Evolutionary conservation across 1,284 basidiomycete species (phyloP), one percentile per base, ranked within the genome.

Genomic region (Papiliotrema nemorosa): DNA sequence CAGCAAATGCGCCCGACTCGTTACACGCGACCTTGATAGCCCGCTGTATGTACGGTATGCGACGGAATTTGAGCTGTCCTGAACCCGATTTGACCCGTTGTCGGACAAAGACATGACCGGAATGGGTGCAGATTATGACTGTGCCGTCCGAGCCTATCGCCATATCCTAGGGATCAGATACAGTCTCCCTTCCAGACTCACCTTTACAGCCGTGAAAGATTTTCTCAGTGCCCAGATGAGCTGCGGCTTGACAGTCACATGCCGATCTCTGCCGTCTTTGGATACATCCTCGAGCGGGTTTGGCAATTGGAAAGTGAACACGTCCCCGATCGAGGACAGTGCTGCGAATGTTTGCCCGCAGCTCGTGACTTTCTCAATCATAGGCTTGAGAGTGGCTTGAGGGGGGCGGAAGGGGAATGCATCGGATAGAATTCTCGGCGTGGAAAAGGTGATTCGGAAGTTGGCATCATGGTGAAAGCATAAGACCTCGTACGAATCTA

Each of bases 81-180:
- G 75, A 76, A 10, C 56, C 75, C 52, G 53, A 55, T 55, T 77
- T 76, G 37, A 62, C 55, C 18, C 88, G 81, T 18, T 84, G 81
- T 24, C 90, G 84, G 21, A 93, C 81, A 64, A 89, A 97, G 26
- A 97, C 92, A 62, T 97, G 92, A 0, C 94, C 94, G 1, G 92
- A 92, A 59, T 87, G 84, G 0, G 94, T 97, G 74, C 90, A 96
- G 37, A 97, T 81, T 63, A 97, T 86, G 62, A 97, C 82, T 6
- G 87, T 83, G 2, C 92, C 90, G 59, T 97, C 91, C 0, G 83
- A 78, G 14, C 92, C 90, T 20, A 97, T 79, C 0, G 90, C 92
- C 7, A 94, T 86, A 67, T 97, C 93, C 80, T 86, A 31, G 66
- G 7, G 18, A 34, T 49, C 7, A 34, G 24, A 20, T 18, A 39